These are phyloP conservation scores for Sophora flavescens DNA, from an alignment of 306 rosid genomes.

Conservation along the genomic window DNA sequence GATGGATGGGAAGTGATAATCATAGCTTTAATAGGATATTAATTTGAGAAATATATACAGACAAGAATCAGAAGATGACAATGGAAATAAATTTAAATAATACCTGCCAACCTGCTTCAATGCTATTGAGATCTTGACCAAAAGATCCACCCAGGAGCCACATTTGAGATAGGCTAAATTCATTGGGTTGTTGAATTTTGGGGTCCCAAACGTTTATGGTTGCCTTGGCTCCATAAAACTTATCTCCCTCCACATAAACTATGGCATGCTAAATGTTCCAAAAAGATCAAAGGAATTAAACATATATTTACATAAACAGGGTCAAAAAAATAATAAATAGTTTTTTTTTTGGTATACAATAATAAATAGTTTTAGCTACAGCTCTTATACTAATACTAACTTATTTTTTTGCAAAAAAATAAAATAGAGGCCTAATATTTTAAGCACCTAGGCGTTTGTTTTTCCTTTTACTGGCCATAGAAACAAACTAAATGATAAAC, in stretches of 20 bases:
- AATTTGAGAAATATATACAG: slow-evolving; percentile 26
- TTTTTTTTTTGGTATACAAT: too few relatives aligned
- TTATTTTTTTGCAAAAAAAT: slow-evolving; percentile 8
- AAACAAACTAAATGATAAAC: slow-evolving; percentile 33
- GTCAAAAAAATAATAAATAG: slow-evolving; percentile 23
- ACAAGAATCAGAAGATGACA: slow-evolving; percentile 37
- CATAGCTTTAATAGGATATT: slow-evolving; percentile 24
- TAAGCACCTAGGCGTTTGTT: neutral
- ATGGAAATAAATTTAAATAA: slow-evolving; percentile 25
- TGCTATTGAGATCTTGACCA: slow-evolving; percentile 65
- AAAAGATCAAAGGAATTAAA: slow-evolving; percentile 33
- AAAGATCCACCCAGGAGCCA: slow-evolving; percentile 62
- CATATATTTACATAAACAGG: slow-evolving; percentile 17
- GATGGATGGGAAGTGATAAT: slow-evolving; percentile 8
- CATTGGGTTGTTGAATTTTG: slow-evolving; percentile 59
- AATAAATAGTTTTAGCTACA: slow-evolving; percentile 11
- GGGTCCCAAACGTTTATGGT: slow-evolving; percentile 74
- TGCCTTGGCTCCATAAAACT: slow-evolving; percentile 66
- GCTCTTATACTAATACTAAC: neutral
- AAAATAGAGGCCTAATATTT: neutral
- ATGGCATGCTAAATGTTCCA: slow-evolving; percentile 65
- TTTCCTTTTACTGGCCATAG: slow-evolving; percentile 13
- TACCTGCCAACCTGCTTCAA: slow-evolving; percentile 80
- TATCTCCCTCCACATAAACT: slow-evolving; percentile 61
- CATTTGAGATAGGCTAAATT: slow-evolving; percentile 69